phyloP scores from a whole-genome alignment of 192 early-diverging fungal genomes.

The Helicostylum pulchrum region DNA sequence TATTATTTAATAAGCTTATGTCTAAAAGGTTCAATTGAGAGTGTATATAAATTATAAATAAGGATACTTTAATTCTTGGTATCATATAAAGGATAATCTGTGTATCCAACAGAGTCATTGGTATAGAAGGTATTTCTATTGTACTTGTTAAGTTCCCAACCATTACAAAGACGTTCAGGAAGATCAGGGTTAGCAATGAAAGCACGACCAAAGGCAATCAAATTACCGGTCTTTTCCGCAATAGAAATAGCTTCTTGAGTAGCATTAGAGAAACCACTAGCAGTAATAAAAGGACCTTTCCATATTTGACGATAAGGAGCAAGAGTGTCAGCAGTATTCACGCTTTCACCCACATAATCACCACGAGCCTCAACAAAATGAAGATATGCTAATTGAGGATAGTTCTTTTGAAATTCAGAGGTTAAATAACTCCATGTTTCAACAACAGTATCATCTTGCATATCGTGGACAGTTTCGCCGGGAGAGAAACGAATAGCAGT shows the following conservation, averaged over 20 bases:
- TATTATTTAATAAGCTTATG: too few relatives aligned
- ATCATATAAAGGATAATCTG: constrained; percentile 31
- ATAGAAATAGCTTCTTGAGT: not conserved
- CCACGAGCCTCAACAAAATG: constrained; percentile 32
- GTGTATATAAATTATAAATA: too few relatives aligned
- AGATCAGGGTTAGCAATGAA: constrained; percentile 41
- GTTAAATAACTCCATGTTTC: constrained; percentile 30
- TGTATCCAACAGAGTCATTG: constrained; percentile 19
- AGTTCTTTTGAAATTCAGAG: constrained; percentile 19
- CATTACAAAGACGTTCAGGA: constrained; percentile 23
- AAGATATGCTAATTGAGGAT: constrained; percentile 34
- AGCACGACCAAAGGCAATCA: constrained; percentile 31
- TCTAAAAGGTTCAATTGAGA: too few relatives aligned
- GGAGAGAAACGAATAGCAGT: constrained; percentile 37
- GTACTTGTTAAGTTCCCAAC: constrained; percentile 26
- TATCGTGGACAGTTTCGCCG: constrained; percentile 25
- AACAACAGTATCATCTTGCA: constrained; percentile 28
- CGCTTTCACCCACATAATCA: constrained; percentile 32
- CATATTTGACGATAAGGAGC: constrained; percentile 20
- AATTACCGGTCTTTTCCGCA: constrained; percentile 21
- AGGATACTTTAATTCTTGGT: too few relatives aligned
- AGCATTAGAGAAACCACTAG: constrained; percentile 26
- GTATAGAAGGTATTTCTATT: constrained; percentile 29
- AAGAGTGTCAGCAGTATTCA: constrained; percentile 1
- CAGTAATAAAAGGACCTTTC: constrained; percentile 23